These are phyloP conservation scores for Barnettozyma salicaria DNA, from an alignment of 805 yeast species.

Conservation along the genomic window DNA sequence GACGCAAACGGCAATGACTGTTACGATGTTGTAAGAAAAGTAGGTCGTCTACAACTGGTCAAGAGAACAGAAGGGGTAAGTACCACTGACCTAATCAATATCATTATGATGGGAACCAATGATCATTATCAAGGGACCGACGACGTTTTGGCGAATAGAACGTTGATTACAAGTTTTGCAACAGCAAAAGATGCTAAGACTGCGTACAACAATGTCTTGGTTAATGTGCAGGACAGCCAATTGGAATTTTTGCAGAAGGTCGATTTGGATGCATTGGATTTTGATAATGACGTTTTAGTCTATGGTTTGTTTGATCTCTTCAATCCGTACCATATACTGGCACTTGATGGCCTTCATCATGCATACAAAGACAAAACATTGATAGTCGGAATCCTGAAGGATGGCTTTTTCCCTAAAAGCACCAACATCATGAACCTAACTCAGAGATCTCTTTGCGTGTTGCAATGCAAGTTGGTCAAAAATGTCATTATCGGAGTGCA, in stretches of 20 bases:
- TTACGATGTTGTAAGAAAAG: slow-evolving; percentile 73
- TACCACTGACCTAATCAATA: slow-evolving; percentile 89
- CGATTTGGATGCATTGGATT: slow-evolving; percentile 7
- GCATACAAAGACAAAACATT: slow-evolving; percentile 37
- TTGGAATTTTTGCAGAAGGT: slow-evolving; percentile 17
- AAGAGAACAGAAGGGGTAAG: slow-evolving; percentile 91
- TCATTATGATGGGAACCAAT: slow-evolving; percentile 49
- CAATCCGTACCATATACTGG: slow-evolving; percentile 87
- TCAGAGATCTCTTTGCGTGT: slow-evolving; percentile 80
- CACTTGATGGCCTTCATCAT: slow-evolving; percentile 44
- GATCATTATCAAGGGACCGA: slow-evolving; percentile 13
- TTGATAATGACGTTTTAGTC: slow-evolving; percentile 32
- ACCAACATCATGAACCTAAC: slow-evolving; percentile 78
- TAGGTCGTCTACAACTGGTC: slow-evolving; percentile 85
- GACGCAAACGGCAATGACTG: slow-evolving; percentile 96
- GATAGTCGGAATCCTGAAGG: slow-evolving; percentile 65
- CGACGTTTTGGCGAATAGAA: slow-evolving; percentile 7
- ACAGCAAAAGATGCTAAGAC: slow-evolving; percentile 54
- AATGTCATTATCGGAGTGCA: slow-evolving; percentile 49
- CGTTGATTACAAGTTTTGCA: slow-evolving; percentile 42
- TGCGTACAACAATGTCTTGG: slow-evolving; percentile 52
- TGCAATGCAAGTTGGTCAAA: slow-evolving; percentile 83
- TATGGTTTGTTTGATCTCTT: slow-evolving; percentile 90
- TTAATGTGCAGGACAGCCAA: slow-evolving; percentile 31
- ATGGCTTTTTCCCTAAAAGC: slow-evolving; percentile 48